Conservation (phyloP, 306 rosid species). For the Hylodesmum podocarpum region DNA sequence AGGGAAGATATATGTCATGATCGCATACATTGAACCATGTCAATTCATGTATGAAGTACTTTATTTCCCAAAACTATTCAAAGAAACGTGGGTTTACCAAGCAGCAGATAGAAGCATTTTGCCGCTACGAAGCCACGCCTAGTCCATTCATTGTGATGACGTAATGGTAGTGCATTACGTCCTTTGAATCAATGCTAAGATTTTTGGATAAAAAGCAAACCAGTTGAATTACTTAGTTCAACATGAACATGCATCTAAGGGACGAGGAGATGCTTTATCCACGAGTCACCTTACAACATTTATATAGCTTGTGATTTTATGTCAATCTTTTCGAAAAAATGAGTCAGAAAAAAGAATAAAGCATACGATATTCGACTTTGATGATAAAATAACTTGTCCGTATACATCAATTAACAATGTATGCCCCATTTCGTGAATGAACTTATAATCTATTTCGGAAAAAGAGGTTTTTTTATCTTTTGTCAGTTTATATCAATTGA, state of each 20-base stretch:
- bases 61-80: not conserved
- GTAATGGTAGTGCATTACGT: not conserved
- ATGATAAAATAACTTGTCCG: not conserved
- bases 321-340: not conserved
- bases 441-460: too few species aligned
- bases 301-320: not conserved
- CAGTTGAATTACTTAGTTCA: not conserved
- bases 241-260: not conserved
- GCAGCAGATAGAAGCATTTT: not conserved
- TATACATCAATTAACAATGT: too few species aligned
- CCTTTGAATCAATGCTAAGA: not conserved
- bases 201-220: not conserved
- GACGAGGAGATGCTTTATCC: not conserved
- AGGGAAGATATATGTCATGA: not conserved
- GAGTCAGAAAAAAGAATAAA: not conserved
- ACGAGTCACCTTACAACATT: not conserved
- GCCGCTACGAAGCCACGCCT: not conserved
- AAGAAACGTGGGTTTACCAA: not conserved
- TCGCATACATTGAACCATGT: constrained; percentile 7
- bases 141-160: not conserved
- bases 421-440: too few species aligned
- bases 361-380: not conserved
- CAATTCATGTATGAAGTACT: not conserved
- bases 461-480: too few species aligned
- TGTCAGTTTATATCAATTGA: too few species aligned